Evolutionary conservation across 352 stramenopile genomes (phyloP).

Genomic region (Phytophthora brassicae): DNA sequence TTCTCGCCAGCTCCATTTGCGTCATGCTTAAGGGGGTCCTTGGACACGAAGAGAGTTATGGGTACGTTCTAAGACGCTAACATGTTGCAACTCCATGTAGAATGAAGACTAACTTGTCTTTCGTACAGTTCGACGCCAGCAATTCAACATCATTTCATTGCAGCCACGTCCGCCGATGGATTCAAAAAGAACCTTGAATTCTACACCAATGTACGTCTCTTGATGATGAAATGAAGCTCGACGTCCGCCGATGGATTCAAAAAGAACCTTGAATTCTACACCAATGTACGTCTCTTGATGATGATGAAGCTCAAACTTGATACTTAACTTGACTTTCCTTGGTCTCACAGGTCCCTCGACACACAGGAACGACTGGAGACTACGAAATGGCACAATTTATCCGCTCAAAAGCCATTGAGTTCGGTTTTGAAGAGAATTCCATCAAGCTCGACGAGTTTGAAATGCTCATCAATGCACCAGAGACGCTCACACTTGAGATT

Average conservation of each 20-base stretch:
- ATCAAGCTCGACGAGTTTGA: conserved; percentile 87
- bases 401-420: conserved; percentile 64
- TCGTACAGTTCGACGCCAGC: conserved; percentile 57
- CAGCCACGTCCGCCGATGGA: conserved; percentile 59
- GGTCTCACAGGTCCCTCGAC: conserved; percentile 41
- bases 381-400: conserved; percentile 82
- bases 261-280: conserved; percentile 79
- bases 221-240: not conserved
- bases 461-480: conserved; percentile 73
- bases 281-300: conserved; percentile 32
- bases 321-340: not conserved
- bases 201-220: conserved; percentile 55
- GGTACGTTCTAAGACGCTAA: conserved; percentile 25
- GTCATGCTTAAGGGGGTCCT: conserved; percentile 66
- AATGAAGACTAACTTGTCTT: not conserved
- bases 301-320: conserved; percentile 14
- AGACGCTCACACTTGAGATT: conserved; percentile 57
- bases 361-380: conserved; percentile 66
- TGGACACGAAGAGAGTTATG: conserved; percentile 70
- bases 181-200: conserved; percentile 74
- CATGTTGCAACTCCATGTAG: not conserved
- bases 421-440: conserved; percentile 69
- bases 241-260: conserved; percentile 64
- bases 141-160: conserved; percentile 81
- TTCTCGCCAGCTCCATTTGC: conserved; percentile 64